A percentile compares a stretch with the other conserved stretches of the same genome.
These are phyloP conservation scores for Candida krabiensis DNA, from an alignment of 805 yeast species.

Conservation along the genomic window DNA sequence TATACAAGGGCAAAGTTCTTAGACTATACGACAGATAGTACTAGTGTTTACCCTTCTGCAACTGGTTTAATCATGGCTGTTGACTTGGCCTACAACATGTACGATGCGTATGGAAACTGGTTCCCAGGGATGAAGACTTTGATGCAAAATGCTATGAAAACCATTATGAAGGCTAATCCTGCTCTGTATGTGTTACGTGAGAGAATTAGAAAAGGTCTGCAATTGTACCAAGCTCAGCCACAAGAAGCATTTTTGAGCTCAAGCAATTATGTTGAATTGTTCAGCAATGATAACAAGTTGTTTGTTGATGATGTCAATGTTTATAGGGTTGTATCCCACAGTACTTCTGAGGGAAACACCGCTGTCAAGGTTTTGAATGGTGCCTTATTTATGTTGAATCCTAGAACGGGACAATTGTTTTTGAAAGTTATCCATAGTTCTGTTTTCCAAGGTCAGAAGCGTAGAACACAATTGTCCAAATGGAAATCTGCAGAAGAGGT, in stretches of 20 bases:
- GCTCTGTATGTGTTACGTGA: slow-evolving; percentile 89
- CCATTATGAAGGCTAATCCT: slow-evolving; percentile 93
- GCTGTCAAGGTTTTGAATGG: slow-evolving; percentile 94
- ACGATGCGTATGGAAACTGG: slow-evolving; percentile 97
- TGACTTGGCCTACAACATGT: slow-evolving; percentile 93
- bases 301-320: slow-evolving; percentile 94
- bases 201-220: slow-evolving; percentile 90
- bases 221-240: slow-evolving; percentile 89
- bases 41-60: slow-evolving; percentile 86
- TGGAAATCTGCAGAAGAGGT: slow-evolving; percentile 99
- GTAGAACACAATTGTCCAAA: slow-evolving; percentile 88
- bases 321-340: slow-evolving; percentile 87
- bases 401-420: slow-evolving; percentile 86
- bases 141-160: slow-evolving; percentile 87
- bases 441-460: slow-evolving; percentile 96
- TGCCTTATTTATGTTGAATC: slow-evolving; percentile 84
- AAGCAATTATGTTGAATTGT: slow-evolving; percentile 84
- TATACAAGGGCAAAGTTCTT: slow-evolving; percentile 90
- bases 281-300: slow-evolving; percentile 78
- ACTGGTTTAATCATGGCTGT: slow-evolving; percentile 90
- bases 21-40: slow-evolving; percentile 87
- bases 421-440: slow-evolving; percentile 89
- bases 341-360: slow-evolving; percentile 88
- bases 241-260: slow-evolving; percentile 90
- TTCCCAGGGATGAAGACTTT: slow-evolving; percentile 91